These are phyloP conservation scores for Staphylotrichum tortipilum DNA, from an alignment of 495 filamentous ascomycete species.

Conservation along the genomic window DNA sequence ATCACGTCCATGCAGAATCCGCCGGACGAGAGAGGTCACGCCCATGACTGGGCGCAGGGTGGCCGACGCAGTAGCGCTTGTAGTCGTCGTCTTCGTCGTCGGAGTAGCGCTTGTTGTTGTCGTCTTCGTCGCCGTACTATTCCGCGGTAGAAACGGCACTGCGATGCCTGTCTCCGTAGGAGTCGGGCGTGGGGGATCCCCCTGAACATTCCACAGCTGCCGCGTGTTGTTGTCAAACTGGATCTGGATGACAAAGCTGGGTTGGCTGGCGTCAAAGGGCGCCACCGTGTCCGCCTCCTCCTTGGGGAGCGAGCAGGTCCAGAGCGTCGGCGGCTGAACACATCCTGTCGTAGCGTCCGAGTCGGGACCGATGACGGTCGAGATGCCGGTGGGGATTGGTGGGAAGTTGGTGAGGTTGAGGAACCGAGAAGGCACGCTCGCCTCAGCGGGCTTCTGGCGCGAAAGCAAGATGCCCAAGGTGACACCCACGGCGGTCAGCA, in stretches of 20 bases:
- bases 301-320: constrained; percentile 77
- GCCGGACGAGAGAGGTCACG: constrained; percentile 8
- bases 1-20: background rate
- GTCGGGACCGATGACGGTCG: constrained; percentile 62
- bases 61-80: too few species aligned
- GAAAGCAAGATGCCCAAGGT: constrained; percentile 54
- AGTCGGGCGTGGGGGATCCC: constrained; percentile 23
- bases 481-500: constrained; percentile 51
- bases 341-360: constrained; percentile 53
- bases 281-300: constrained; percentile 54
- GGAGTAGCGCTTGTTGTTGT: constrained; percentile 16
- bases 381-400: constrained; percentile 73
- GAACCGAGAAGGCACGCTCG: constrained; percentile 43
- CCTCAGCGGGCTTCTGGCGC: constrained; percentile 30
- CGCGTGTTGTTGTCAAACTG: constrained; percentile 65
- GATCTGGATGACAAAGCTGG: constrained; percentile 73
- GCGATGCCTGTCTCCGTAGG: background rate
- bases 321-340: constrained; percentile 58
- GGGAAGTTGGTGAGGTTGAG: constrained; percentile 80
- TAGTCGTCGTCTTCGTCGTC: constrained; percentile 5
- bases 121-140: background rate
- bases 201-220: constrained; percentile 33
- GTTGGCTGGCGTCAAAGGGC: constrained; percentile 54
- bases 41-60: constrained; percentile 3
- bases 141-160: background rate